Conservation (phyloP, 176 grass and related monocot genomes). For the Elymus sibiricus region DNA sequence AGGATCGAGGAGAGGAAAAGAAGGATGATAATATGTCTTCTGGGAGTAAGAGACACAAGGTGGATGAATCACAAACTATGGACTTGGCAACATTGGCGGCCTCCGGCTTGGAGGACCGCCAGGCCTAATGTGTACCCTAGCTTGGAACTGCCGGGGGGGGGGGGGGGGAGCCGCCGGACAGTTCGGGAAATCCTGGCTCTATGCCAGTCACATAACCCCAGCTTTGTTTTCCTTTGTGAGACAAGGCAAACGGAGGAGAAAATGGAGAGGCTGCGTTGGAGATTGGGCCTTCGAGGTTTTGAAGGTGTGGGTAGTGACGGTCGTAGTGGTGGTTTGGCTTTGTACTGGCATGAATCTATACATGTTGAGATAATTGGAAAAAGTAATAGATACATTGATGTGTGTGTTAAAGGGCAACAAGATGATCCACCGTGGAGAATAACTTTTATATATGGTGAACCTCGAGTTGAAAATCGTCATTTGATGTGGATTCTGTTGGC, state of each 20-base stretch:
- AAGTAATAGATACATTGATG: not conserved
- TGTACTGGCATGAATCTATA: not conserved
- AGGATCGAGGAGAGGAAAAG: no score
- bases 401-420: not conserved
- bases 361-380: not conserved
- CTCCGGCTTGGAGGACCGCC: no score
- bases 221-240: not conserved
- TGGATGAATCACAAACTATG: no score
- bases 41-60: no score
- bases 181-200: not conserved
- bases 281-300: not conserved
- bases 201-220: not conserved
- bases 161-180: not conserved
- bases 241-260: not conserved
- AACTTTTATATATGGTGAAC: not conserved
- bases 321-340: not conserved
- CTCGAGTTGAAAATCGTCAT: not conserved
- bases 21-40: no score
- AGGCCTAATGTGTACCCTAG: not conserved
- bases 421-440: not conserved
- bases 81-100: no score
- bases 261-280: accelerated
- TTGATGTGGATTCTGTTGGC: not conserved
- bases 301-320: not conserved
- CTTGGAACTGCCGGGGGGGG: not conserved